Base-by-base conservation (phyloP, 495 filamentous ascomycete species). In the Podospora conica region DNA sequence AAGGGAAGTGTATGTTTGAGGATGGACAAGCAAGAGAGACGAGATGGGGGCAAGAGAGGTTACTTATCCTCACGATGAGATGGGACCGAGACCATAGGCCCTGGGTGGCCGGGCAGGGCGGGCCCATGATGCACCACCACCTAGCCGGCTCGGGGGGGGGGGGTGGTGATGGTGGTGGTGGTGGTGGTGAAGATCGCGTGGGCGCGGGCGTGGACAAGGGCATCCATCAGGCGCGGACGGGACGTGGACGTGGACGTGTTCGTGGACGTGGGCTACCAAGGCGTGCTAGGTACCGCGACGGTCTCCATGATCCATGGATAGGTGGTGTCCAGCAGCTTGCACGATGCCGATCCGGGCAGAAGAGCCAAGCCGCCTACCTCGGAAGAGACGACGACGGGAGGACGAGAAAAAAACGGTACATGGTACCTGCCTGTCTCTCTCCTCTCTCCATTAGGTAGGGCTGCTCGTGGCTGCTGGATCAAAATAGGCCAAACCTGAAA, bases 401-500 rank as follows among this genome's bases (percentile, higher is more conserved):
- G 55, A 25, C 33, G 22, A 10, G 24, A 55, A 53, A 60, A 53
- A 55, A 53, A 48, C 18, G 33, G 33, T 48, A 48, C 33, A 18
- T 18, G 71, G 63, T 71, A 73, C 71, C 66, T 73, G 66, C 67
- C 62, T 18, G 22, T 40, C 69, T 69, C 68, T 60, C 64, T 65
- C 70, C 73, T 68, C 68, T 69, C 56, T 66, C 69, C 70, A 62
- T 66, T 64, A 64, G 70, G 57, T 64, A 64, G 70, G 57, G 62
- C 27, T 56, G 62, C 61, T 65, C 55, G 66, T 70, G 66, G 60
- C 68, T 23, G 58, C 55, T 68, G 65, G 69, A 69, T 71, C 61
- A 68, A 72, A 76, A 75, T 71, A 72, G 62, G 61, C 22, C 58
- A 54, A 75, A 77, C 64, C 69, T 81, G 79, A 80, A 80, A 81